Evolutionary conservation across 495 filamentous ascomycete genomes (phyloP).

Genomic region (Tuber indicum): DNA sequence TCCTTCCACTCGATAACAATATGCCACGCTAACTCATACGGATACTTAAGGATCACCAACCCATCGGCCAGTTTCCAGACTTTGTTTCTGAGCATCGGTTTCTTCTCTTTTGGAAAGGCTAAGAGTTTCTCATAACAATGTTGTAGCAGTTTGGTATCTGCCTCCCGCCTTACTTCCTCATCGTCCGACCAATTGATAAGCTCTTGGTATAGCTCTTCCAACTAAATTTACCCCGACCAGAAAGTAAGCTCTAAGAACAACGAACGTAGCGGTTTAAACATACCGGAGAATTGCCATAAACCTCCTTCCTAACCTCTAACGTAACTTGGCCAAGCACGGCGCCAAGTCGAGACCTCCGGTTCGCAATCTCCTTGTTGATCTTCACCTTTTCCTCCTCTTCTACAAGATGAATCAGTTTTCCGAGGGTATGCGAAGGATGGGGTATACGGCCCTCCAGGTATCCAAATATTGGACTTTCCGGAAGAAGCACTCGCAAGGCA

Average conservation of each 20-base stretch:
- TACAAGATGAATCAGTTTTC: slow-evolving; percentile 72
- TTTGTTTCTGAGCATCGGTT: slow-evolving; percentile 59
- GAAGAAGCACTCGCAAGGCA: slow-evolving; percentile 68
- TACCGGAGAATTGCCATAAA: slow-evolving; percentile 49
- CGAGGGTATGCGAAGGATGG: slow-evolving; percentile 73
- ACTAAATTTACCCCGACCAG: slow-evolving; percentile 47
- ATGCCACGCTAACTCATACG: slow-evolving; percentile 83
- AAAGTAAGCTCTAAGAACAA: background rate
- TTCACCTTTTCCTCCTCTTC: slow-evolving; percentile 82
- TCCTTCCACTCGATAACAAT: slow-evolving; percentile 86
- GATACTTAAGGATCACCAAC: slow-evolving; percentile 93
- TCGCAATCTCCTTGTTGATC: slow-evolving; percentile 85
- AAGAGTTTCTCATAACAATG: slow-evolving; percentile 69
- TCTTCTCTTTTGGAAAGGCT: slow-evolving; percentile 58
- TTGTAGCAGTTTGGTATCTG: slow-evolving; percentile 85
- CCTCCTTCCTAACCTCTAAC: slow-evolving; percentile 77
- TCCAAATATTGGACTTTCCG: slow-evolving; percentile 66
- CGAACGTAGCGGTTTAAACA: background rate
- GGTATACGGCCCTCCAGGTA: slow-evolving; percentile 80
- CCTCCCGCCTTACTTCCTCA: slow-evolving; percentile 72
- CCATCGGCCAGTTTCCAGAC: slow-evolving; percentile 70
- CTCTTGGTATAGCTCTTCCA: slow-evolving; percentile 69
- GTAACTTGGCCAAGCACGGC: slow-evolving; percentile 76
- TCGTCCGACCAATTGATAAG: slow-evolving; percentile 86
- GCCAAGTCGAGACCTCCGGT: slow-evolving; percentile 79